A percentile compares a stretch with the other conserved stretches of the same genome.
Evolutionary conservation across 2,329 filamentous ascomycete species (phyloP).

Genomic region (Fusarium mundagurra): DNA sequence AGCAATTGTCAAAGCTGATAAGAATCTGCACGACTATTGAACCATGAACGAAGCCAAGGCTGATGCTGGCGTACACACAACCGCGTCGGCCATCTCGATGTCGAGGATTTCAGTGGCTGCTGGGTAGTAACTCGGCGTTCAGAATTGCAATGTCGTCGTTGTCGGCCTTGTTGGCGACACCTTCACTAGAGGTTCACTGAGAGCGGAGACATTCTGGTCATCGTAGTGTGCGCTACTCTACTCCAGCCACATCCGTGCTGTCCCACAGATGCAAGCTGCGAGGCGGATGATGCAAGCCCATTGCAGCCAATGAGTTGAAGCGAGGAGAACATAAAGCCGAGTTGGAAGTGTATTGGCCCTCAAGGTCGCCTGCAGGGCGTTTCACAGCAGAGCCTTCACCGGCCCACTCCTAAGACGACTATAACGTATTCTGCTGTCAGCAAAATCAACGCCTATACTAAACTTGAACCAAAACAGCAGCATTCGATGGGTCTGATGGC

Average conservation of each 20-base stretch:
- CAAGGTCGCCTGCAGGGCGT: constrained; percentile 21
- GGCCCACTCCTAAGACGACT: constrained; percentile 2
- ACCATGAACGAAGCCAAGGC: neutral
- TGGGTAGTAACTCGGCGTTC: neutral
- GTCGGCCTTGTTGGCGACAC: constrained; percentile 3
- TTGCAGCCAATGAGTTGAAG: constrained; percentile 27
- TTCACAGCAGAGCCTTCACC: constrained; percentile 20
- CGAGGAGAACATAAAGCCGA: constrained; percentile 20
- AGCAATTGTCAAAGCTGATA: constrained; percentile 2
- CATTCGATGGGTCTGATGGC: constrained; percentile 21
- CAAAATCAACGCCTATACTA: constrained; percentile 6
- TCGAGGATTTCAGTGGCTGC: constrained; percentile 6
- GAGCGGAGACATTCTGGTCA: constrained; percentile 7
- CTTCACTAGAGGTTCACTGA: neutral
- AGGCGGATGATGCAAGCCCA: constrained; percentile 23
- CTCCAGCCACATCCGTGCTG: constrained; percentile 6
- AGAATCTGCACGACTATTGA: neutral
- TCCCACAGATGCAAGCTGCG: constrained; percentile 11
- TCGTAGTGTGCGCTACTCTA: neutral
- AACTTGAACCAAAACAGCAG: neutral
- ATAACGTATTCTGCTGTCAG: neutral
- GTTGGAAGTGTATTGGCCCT: constrained; percentile 25
- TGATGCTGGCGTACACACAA: neutral
- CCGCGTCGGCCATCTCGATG: constrained; percentile 6
- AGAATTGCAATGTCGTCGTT: constrained; percentile 1